phyloP scores from a whole-genome alignment of 306 rosid genomes.

The Ormosia semicastrata region DNA sequence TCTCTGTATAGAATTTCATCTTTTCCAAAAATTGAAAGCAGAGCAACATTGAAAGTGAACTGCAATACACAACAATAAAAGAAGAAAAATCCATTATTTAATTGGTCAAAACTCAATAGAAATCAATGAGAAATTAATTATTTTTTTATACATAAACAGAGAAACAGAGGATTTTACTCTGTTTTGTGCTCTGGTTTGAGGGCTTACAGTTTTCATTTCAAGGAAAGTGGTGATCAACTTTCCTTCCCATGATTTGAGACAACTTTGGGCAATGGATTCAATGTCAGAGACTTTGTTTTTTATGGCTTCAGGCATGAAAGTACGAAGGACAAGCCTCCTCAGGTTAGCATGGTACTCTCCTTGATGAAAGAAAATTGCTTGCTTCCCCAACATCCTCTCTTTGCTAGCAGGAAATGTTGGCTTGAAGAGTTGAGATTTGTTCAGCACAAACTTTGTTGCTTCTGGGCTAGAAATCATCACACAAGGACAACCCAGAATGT shows the following conservation, averaged over 20 bases:
- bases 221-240: slow-evolving; percentile 68
- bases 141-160: not conserved
- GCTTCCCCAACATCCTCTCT: slow-evolving; percentile 86
- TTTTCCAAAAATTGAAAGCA: slow-evolving; percentile 79
- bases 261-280: slow-evolving; percentile 64
- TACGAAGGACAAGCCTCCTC: slow-evolving; percentile 81
- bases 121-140: not conserved
- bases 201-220: slow-evolving; percentile 83
- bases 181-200: not conserved
- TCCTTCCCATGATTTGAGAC: slow-evolving; percentile 75
- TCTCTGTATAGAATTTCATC: slow-evolving; percentile 67
- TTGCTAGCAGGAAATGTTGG: slow-evolving; percentile 93
- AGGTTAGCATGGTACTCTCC: slow-evolving; percentile 85
- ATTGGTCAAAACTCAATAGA: not conserved
- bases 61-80: slow-evolving; percentile 23
- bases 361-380: slow-evolving; percentile 85
- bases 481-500: slow-evolving; percentile 90
- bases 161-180: slow-evolving; percentile 27
- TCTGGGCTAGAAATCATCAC: slow-evolving; percentile 88
- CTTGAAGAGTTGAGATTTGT: slow-evolving; percentile 72
- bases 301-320: slow-evolving; percentile 70
- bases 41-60: slow-evolving; percentile 87
- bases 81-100: not conserved
- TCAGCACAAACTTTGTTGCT: slow-evolving; percentile 77
- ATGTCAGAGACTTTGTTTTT: slow-evolving; percentile 45